Conservation (phyloP, 768 basidiomycete species). For the Russula earlei region DNA sequence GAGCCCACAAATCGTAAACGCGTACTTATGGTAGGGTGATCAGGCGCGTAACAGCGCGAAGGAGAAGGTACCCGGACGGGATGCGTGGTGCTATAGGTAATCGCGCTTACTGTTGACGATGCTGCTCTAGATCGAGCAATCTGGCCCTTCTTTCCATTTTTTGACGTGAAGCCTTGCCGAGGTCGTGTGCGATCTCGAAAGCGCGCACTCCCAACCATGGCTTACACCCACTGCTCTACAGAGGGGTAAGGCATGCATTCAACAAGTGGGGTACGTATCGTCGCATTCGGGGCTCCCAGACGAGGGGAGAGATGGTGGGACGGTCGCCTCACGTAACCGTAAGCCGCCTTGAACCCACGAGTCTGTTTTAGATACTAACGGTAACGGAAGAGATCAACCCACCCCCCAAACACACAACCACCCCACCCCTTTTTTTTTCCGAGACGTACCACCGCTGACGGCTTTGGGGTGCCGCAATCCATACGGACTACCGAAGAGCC, state of each 20-base stretch:
- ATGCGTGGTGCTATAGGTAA: constrained; percentile 8
- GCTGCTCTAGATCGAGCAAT: not conserved
- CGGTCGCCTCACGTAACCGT: constrained; percentile 5
- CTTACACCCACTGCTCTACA: too few species aligned
- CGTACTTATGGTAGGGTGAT: not conserved
- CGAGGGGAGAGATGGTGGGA: too few species aligned
- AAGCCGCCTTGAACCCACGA: not conserved
- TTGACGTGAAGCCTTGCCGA: too few species aligned
- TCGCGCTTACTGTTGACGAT: not conserved
- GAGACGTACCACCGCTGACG: not conserved
- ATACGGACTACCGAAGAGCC: not conserved
- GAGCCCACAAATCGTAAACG: not conserved
- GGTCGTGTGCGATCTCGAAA: too few species aligned
- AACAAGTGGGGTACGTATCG: too few species aligned
- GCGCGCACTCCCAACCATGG: too few species aligned
- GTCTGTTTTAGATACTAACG: not conserved
- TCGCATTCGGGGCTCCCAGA: too few species aligned
- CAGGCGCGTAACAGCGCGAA: not conserved
- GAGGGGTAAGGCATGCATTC: too few species aligned
- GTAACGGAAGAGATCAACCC: too few species aligned
- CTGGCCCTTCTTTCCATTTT: not conserved
- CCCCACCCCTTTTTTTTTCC: not conserved
- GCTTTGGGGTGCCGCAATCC: constrained; percentile 7
- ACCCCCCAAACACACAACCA: too few species aligned
- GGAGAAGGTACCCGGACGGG: not conserved